A percentile compares a stretch with the other conserved stretches of the same genome.
phyloP scores from a whole-genome alignment of 805 yeast genomes.

The Lipomyces kockii region DNA sequence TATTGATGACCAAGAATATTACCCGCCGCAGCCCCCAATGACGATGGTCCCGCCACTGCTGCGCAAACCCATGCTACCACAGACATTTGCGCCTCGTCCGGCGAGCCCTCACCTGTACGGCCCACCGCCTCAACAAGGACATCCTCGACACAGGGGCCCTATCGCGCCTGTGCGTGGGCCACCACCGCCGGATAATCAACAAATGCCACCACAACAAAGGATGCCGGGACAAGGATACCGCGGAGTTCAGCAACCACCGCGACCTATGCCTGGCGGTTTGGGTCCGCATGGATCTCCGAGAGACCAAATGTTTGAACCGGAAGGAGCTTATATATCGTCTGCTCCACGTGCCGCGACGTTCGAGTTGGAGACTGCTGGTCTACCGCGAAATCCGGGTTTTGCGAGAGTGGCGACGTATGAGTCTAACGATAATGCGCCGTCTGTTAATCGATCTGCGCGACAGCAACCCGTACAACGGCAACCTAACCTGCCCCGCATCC shows the following conservation, averaged over 20 bases:
- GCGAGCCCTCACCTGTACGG: background rate
- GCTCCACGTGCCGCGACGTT: background rate
- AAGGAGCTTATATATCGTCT: background rate
- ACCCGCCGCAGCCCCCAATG: background rate
- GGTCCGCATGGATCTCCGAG: background rate
- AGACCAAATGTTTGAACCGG: background rate
- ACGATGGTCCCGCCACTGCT: constrained; percentile 8
- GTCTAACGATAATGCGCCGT: background rate
- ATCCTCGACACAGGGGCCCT: background rate
- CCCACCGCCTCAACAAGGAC: background rate
- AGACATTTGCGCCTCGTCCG: constrained; percentile 1
- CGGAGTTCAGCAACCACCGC: background rate
- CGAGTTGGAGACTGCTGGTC: background rate
- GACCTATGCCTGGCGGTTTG: background rate
- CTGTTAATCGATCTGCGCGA: background rate
- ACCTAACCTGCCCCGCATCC: background rate
- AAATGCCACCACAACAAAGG: background rate
- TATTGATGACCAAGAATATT: background rate
- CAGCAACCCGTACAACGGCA: background rate
- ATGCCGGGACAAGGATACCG: constrained; percentile 3
- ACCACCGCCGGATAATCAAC: background rate
- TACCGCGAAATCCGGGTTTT: background rate
- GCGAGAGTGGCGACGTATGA: background rate
- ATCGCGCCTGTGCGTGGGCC: background rate
- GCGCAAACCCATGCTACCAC: constrained; percentile 8